A percentile compares a stretch with the other conserved stretches of the same genome.
Evolutionary conservation across 2,329 filamentous ascomycete genomes (phyloP).

Genomic region (Calycina herbarum): DNA sequence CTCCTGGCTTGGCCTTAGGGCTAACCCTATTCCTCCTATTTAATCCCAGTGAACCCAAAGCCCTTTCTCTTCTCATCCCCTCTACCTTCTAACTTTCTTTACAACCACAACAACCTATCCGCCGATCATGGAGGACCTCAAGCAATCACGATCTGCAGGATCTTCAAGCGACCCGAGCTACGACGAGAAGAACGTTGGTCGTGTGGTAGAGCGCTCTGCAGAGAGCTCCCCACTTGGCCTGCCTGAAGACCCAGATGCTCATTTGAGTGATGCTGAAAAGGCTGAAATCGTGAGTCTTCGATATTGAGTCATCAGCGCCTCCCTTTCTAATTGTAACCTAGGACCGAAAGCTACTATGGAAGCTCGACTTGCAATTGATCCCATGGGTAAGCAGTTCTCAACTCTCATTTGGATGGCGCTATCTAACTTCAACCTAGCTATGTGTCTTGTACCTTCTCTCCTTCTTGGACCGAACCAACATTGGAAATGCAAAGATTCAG

Average conservation of each 20-base stretch:
- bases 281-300: slow-evolving; percentile 55
- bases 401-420: slow-evolving; percentile 18
- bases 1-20: not conserved
- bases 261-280: slow-evolving; percentile 57
- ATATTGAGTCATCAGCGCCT: not conserved
- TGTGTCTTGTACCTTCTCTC: slow-evolving; percentile 69
- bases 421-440: slow-evolving; percentile 39
- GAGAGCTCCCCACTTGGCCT: not conserved
- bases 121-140: not conserved
- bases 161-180: not conserved
- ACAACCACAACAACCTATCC: not conserved
- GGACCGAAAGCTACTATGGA: slow-evolving; percentile 22
- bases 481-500: slow-evolving; percentile 66
- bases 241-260: slow-evolving; percentile 57
- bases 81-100: not conserved
- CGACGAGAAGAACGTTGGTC: not conserved
- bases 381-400: slow-evolving; percentile 34
- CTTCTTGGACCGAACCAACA: slow-evolving; percentile 71
- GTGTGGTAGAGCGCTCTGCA: not conserved
- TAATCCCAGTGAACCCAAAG: not conserved
- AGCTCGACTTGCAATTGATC: slow-evolving; percentile 27
- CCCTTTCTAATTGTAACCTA: slow-evolving; percentile 9
- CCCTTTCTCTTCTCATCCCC: not conserved
- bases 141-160: not conserved
- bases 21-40: not conserved